phyloP scores from a whole-genome alignment of 805 yeast genomes.

The Suhomyces tanzawaensis region DNA sequence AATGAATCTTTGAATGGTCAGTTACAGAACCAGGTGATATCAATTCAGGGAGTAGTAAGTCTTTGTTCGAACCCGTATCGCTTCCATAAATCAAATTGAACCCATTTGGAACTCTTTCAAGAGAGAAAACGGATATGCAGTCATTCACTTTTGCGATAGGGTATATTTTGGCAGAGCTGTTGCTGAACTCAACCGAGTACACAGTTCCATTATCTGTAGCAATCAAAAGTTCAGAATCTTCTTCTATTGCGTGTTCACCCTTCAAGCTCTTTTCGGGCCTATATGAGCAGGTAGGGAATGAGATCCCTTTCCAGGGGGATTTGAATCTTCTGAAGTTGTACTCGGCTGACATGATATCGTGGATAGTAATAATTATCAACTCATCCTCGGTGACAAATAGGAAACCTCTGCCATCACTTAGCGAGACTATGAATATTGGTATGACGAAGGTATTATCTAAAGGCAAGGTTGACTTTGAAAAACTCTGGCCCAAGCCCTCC shows the following conservation, averaged over 20 bases:
- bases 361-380: slow-evolving; percentile 37
- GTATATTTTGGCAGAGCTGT: slow-evolving; percentile 9
- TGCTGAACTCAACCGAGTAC: slow-evolving; percentile 26
- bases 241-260: not conserved
- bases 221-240: slow-evolving; percentile 27
- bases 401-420: slow-evolving; percentile 30
- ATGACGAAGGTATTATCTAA: slow-evolving; percentile 37
- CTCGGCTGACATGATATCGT: slow-evolving; percentile 49
- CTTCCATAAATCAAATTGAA: slow-evolving; percentile 38
- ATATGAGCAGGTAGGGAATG: slow-evolving; percentile 43
- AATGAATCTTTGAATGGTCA: slow-evolving; percentile 13
- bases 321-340: slow-evolving; percentile 27
- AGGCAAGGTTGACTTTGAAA: slow-evolving; percentile 38
- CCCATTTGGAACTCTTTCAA: slow-evolving; percentile 18
- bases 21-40: slow-evolving; percentile 12
- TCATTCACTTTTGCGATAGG: slow-evolving; percentile 39
- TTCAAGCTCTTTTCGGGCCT: slow-evolving; percentile 22
- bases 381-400: slow-evolving; percentile 36
- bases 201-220: slow-evolving; percentile 36
- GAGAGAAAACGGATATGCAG: slow-evolving; percentile 31
- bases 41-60: slow-evolving; percentile 27
- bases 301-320: slow-evolving; percentile 19
- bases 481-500: slow-evolving; percentile 27
- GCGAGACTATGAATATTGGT: slow-evolving; percentile 44
- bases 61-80: slow-evolving; percentile 39